Conservation (phyloP, 495 filamentous ascomycete genomes). For the Lasiosphaeria miniovina region DNA sequence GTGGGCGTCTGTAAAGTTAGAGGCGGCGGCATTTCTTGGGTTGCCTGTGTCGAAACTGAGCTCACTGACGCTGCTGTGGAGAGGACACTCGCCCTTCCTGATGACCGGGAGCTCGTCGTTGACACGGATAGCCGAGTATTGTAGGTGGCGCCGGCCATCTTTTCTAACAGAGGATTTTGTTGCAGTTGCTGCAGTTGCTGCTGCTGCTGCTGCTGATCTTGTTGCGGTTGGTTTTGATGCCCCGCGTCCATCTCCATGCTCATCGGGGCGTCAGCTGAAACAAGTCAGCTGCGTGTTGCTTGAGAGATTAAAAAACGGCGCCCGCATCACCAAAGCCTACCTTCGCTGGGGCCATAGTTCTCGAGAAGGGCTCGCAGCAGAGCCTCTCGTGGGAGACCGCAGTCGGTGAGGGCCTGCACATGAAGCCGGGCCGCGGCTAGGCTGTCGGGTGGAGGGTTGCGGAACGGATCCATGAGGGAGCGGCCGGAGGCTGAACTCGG, state of each 20-base stretch:
- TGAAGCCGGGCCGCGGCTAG: conserved; percentile 33
- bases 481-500: neutral
- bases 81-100: conserved; percentile 31
- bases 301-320: neutral
- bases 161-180: conserved; percentile 8
- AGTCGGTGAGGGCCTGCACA: conserved; percentile 31
- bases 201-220: conserved; percentile 13
- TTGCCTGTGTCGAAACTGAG: conserved; percentile 27
- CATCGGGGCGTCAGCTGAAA: conserved; percentile 1
- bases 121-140: conserved; percentile 34
- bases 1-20: conserved; percentile 12
- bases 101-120: conserved; percentile 36
- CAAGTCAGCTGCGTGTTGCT: conserved; percentile 2
- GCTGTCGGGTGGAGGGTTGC: conserved; percentile 38
- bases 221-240: conserved; percentile 13
- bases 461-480: conserved; percentile 34
- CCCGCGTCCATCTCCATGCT: conserved; percentile 13
- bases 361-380: conserved; percentile 31
- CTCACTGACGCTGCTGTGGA: conserved; percentile 30
- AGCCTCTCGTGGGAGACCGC: conserved; percentile 30
- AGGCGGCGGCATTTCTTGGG: conserved; percentile 19
- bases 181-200: conserved; percentile 13
- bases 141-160: conserved; percentile 10
- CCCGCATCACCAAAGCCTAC: conserved; percentile 7
- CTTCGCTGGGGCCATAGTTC: conserved; percentile 22